phyloP scores from a whole-genome alignment of 805 yeast genomes.

The Starmerella floricola region DNA sequence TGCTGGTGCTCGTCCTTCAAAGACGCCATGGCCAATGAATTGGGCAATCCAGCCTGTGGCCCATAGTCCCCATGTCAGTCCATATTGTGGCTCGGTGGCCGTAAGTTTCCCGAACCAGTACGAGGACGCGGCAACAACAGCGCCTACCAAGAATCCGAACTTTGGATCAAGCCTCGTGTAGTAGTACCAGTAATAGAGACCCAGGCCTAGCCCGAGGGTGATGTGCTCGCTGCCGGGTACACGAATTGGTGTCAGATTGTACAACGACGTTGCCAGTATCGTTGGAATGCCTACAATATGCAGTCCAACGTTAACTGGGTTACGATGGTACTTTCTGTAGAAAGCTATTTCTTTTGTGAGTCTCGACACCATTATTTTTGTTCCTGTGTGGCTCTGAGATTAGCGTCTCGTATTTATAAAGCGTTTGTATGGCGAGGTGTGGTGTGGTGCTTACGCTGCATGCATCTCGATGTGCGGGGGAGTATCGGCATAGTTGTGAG shows the following conservation, averaged over 20 bases:
- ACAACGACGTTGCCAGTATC: constrained; percentile 47
- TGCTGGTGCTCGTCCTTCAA: constrained; percentile 79
- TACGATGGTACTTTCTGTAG: constrained; percentile 38
- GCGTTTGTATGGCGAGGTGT: too few species aligned
- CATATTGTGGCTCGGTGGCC: constrained; percentile 21
- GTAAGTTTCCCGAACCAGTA: constrained; percentile 25
- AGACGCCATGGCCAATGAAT: constrained; percentile 75
- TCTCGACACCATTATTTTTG: constrained; percentile 21
- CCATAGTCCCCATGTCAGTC: constrained; percentile 35
- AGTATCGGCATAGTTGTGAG: too few species aligned
- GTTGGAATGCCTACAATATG: constrained; percentile 73
- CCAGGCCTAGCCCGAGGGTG: constrained; percentile 35
- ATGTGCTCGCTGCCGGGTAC: constrained; percentile 17
- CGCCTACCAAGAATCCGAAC: constrained; percentile 38
- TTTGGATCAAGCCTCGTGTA: constrained; percentile 47
- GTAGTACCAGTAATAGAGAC: constrained; percentile 42
- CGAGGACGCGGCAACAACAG: constrained; percentile 29
- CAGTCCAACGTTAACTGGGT: constrained; percentile 53
- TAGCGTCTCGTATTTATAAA: too few species aligned
- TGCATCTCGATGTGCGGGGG: too few species aligned
- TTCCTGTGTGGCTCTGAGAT: not conserved
- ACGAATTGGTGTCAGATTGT: constrained; percentile 30
- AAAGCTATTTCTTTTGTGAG: constrained; percentile 46
- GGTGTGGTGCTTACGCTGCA: too few species aligned
- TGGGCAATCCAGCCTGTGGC: constrained; percentile 64